phyloP scores from a whole-genome alignment of 2,329 filamentous ascomycete species.

The Neoscytalidium dimidiatum region DNA sequence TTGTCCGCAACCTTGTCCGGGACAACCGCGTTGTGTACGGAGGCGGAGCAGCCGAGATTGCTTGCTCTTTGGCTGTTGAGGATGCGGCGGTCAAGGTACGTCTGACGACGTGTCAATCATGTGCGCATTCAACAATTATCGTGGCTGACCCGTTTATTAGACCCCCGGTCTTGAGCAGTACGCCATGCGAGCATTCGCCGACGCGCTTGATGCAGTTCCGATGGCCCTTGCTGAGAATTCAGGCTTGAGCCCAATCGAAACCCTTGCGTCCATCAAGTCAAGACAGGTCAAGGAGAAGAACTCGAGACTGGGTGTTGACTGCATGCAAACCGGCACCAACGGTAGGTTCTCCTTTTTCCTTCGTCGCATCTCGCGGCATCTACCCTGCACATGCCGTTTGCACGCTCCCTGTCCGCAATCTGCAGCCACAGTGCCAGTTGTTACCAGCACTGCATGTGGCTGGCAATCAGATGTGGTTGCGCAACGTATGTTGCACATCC shows the following conservation, averaged over 20 bases:
- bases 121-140: neutral
- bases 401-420: constrained; percentile 19
- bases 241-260: constrained; percentile 92
- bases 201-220: constrained; percentile 88
- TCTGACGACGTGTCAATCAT: constrained; percentile 6
- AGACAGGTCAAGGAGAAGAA: constrained; percentile 89
- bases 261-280: constrained; percentile 91
- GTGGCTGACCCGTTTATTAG: constrained; percentile 39
- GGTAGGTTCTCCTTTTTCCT: constrained; percentile 49
- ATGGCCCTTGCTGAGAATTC: constrained; percentile 98
- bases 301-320: constrained; percentile 86
- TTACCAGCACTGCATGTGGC: constrained; percentile 18
- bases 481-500: constrained; percentile 15
- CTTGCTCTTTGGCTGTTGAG: constrained; percentile 93
- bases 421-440: constrained; percentile 19
- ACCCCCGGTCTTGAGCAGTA: constrained; percentile 98
- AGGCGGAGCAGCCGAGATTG: constrained; percentile 94
- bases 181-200: constrained; percentile 96
- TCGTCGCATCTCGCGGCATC: constrained; percentile 13
- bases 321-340: constrained; percentile 93
- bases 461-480: constrained; percentile 6
- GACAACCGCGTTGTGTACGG: constrained; percentile 98
- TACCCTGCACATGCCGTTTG: constrained; percentile 13
- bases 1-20: constrained; percentile 91
- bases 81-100: constrained; percentile 80